A percentile compares a stretch with the other conserved stretches of the same genome.
Conservation (phyloP, 2,329 filamentous ascomycete genomes). For the Neofusicoccum laricinum region DNA sequence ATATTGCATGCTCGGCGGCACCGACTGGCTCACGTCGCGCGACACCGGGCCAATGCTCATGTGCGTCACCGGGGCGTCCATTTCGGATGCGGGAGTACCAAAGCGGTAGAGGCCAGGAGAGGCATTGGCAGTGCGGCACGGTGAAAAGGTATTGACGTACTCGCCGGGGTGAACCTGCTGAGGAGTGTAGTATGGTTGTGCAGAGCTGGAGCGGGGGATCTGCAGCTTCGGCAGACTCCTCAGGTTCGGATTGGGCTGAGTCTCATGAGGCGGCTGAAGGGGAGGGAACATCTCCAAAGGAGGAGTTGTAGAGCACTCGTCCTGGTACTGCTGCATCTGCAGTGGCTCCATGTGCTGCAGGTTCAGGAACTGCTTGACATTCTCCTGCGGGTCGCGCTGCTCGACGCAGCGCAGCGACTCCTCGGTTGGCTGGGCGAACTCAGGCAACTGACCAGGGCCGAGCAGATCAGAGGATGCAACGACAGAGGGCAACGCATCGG, state of each 20-base stretch:
- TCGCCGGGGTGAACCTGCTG: conserved; percentile 24
- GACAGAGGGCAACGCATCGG: conserved; percentile 75
- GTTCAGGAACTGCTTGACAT: conserved; percentile 84
- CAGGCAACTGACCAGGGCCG: conserved; percentile 64
- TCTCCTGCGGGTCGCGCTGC: conserved; percentile 81
- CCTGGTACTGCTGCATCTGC: conserved; percentile 64
- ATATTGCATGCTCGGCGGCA: conserved; percentile 91
- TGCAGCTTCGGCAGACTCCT: conserved; percentile 55
- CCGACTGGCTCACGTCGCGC: conserved; percentile 81
- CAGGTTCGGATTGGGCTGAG: conserved; percentile 47
- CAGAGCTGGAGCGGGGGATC: conserved; percentile 49
- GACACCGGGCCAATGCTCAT: conserved; percentile 69
- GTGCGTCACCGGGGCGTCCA: conserved; percentile 78
- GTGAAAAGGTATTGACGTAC: conserved; percentile 32
- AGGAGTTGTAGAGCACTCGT: conserved; percentile 42
- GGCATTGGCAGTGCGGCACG: conserved; percentile 43
- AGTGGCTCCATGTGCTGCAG: conserved; percentile 69
- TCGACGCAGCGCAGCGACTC: conserved; percentile 69
- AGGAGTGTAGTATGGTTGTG: conserved; percentile 24
- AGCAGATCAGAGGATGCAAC: conserved; percentile 90
- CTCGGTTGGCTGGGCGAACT: conserved; percentile 61
- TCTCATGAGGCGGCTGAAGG: conserved; percentile 29
- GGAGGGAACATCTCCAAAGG: conserved; percentile 40
- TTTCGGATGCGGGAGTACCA: conserved; percentile 84
- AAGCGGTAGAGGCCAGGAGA: conserved; percentile 69